These are phyloP conservation scores for Penicillium sp. DNA, from an alignment of 2,329 filamentous ascomycete species.

Conservation along the genomic window DNA sequence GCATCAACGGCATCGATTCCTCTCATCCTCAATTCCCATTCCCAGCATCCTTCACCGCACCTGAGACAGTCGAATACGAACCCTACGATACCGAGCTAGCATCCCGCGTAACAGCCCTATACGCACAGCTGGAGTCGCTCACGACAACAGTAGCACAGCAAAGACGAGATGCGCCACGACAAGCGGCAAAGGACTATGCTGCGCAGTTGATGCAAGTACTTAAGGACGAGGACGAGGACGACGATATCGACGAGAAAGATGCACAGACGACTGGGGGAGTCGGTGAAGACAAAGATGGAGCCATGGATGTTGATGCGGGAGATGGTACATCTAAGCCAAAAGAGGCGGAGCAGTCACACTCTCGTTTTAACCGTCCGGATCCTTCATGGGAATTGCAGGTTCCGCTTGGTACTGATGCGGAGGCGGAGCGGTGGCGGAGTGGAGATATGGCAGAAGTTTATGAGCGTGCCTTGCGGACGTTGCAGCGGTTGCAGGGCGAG, in stretches of 20 bases:
- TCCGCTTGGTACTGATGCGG: slow-evolving; percentile 34
- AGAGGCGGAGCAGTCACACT: not conserved
- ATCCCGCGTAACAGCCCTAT: slow-evolving; percentile 44
- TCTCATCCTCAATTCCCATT: slow-evolving; percentile 33
- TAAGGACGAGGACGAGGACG: slow-evolving; percentile 42
- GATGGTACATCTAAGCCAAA: not conserved
- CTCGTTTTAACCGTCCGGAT: not conserved
- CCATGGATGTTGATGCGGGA: slow-evolving; percentile 3
- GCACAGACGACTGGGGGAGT: slow-evolving; percentile 3
- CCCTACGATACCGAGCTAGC: slow-evolving; percentile 47
- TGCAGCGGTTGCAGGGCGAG: slow-evolving; percentile 42
- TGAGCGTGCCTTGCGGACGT: slow-evolving; percentile 39
- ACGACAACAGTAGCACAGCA: slow-evolving; percentile 49
- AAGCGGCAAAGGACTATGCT: slow-evolving; percentile 42
- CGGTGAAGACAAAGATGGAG: not conserved
- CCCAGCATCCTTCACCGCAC: slow-evolving; percentile 35
- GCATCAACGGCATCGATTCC: slow-evolving; percentile 50
- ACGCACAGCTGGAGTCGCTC: slow-evolving; percentile 49
- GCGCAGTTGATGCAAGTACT: slow-evolving; percentile 36
- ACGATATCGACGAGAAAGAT: slow-evolving; percentile 42
- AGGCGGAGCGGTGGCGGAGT: slow-evolving; percentile 40
- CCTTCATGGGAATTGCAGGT: slow-evolving; percentile 34
- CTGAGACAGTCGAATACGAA: slow-evolving; percentile 50
- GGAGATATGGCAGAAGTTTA: slow-evolving; percentile 47
- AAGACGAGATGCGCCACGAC: slow-evolving; percentile 45